Conservation (phyloP, 2,329 filamentous ascomycete species). For the Hirsutella minnesotensis region DNA sequence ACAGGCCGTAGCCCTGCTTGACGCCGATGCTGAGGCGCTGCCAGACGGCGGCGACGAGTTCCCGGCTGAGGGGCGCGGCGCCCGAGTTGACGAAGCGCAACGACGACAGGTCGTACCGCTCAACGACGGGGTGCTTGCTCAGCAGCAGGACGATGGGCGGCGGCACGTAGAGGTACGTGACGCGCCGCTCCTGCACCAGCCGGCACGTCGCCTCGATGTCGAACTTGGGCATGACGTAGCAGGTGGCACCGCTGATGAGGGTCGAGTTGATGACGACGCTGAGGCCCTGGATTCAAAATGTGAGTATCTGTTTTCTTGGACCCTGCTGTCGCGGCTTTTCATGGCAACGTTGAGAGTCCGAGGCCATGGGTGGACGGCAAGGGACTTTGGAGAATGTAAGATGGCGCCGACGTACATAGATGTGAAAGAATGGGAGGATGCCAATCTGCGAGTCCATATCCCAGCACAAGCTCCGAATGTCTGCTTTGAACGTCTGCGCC, state of each 20-base stretch:
- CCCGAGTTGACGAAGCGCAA: constrained; percentile 79
- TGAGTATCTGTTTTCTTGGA: background rate
- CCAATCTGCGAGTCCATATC: constrained; percentile 63
- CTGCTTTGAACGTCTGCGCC: constrained; percentile 39
- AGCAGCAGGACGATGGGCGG: constrained; percentile 75
- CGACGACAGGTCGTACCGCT: constrained; percentile 68
- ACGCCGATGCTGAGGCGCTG: constrained; percentile 63
- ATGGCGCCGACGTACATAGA: constrained; percentile 71
- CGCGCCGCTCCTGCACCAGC: constrained; percentile 60
- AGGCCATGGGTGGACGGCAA: too few relatives aligned
- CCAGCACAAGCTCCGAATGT: constrained; percentile 43
- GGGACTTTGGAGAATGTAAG: too few relatives aligned
- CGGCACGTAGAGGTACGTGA: constrained; percentile 73
- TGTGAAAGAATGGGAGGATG: constrained; percentile 82
- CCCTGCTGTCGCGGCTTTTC: too few relatives aligned
- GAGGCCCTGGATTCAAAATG: constrained; percentile 17
- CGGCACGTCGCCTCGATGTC: constrained; percentile 69
- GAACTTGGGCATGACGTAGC: constrained; percentile 64
- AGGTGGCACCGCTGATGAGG: constrained; percentile 50
- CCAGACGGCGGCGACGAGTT: constrained; percentile 69
- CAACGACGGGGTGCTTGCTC: constrained; percentile 65
- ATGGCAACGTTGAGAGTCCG: too few relatives aligned
- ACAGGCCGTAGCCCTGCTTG: constrained; percentile 88
- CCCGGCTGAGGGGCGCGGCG: constrained; percentile 71
- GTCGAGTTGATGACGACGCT: constrained; percentile 17